Conservation (phyloP, 2,329 filamentous ascomycete species). For the Xylariomycetidae sp. region DNA sequence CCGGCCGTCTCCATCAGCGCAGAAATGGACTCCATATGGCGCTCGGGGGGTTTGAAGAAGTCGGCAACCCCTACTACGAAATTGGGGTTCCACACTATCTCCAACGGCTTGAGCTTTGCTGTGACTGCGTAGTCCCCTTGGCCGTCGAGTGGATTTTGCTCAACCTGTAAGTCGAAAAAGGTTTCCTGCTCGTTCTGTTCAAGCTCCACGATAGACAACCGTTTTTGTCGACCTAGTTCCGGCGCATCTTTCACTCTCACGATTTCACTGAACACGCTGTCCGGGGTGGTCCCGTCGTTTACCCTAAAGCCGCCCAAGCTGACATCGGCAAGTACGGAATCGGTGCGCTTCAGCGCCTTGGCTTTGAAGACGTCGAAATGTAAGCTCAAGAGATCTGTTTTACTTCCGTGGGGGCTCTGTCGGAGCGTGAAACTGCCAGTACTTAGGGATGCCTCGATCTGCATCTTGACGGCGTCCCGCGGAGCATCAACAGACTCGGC, state of each 20-base stretch:
- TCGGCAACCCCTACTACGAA: slow-evolving; percentile 87
- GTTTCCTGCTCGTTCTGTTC: slow-evolving; percentile 57
- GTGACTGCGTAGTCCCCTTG: slow-evolving; percentile 87
- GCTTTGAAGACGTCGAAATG: slow-evolving; percentile 95
- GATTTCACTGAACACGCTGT: slow-evolving; percentile 90
- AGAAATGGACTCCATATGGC: slow-evolving; percentile 97
- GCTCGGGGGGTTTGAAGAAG: slow-evolving; percentile 94
- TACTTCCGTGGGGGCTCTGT: slow-evolving; percentile 73
- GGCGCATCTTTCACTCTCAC: slow-evolving; percentile 90
- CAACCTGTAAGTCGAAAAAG: slow-evolving; percentile 88
- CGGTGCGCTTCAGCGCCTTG: slow-evolving; percentile 82
- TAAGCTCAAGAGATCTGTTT: slow-evolving; percentile 77
- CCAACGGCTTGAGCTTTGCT: slow-evolving; percentile 88
- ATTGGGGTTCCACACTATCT: slow-evolving; percentile 95
- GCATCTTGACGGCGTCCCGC: slow-evolving; percentile 85
- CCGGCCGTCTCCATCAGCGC: slow-evolving; percentile 94
- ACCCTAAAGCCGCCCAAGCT: slow-evolving; percentile 89
- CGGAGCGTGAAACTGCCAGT: slow-evolving; percentile 95
- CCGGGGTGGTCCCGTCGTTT: slow-evolving; percentile 90
- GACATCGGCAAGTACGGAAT: slow-evolving; percentile 83
- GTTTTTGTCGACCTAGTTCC: slow-evolving; percentile 38
- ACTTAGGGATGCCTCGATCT: slow-evolving; percentile 86
- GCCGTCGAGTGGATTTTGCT: slow-evolving; percentile 90
- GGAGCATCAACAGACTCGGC: slow-evolving; percentile 85
- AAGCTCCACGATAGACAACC: slow-evolving; percentile 50